Evolutionary conservation across 106 monocot species (phyloP).

Genomic region (Apostasia shenzhenica): DNA sequence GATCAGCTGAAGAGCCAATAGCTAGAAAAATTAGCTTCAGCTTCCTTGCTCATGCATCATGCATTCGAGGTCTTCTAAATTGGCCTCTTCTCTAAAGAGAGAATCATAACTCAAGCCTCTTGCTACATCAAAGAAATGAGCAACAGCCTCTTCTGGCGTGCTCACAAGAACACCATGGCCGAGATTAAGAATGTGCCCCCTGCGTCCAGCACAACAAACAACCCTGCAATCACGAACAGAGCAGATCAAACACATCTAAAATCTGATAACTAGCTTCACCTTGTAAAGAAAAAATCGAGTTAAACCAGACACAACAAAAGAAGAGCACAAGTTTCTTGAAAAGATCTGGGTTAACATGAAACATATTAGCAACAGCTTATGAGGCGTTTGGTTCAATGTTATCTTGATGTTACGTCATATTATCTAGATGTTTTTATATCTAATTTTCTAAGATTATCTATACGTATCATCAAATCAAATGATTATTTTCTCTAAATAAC

Average conservation of each 20-base stretch:
- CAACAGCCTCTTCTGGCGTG: constrained; percentile 92
- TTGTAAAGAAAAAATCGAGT: background rate
- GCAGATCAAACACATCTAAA: background rate
- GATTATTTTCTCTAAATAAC: too few species aligned
- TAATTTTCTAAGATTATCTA: too few species aligned
- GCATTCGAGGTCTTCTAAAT: constrained; percentile 26
- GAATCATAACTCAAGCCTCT: constrained; percentile 66
- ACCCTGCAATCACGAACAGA: constrained; percentile 39
- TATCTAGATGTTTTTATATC: too few species aligned
- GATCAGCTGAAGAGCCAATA: too few species aligned
- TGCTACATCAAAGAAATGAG: constrained; percentile 91
- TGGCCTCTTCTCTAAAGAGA: constrained; percentile 44
- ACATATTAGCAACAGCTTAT: too few species aligned
- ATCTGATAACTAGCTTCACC: background rate
- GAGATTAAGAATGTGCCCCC: constrained; percentile 86
- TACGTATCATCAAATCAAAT: too few species aligned
- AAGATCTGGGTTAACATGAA: too few species aligned
- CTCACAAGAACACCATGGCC: constrained; percentile 90
- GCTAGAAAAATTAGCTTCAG: background rate
- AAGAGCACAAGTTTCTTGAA: too few species aligned
- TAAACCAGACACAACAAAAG: too few species aligned
- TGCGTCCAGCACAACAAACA: constrained; percentile 66
- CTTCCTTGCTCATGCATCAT: constrained; percentile 5
- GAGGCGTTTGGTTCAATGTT: too few species aligned
- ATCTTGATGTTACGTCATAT: too few species aligned